Conservation (phyloP, 441 rosid genomes). For the Corymbia citriodora region DNA sequence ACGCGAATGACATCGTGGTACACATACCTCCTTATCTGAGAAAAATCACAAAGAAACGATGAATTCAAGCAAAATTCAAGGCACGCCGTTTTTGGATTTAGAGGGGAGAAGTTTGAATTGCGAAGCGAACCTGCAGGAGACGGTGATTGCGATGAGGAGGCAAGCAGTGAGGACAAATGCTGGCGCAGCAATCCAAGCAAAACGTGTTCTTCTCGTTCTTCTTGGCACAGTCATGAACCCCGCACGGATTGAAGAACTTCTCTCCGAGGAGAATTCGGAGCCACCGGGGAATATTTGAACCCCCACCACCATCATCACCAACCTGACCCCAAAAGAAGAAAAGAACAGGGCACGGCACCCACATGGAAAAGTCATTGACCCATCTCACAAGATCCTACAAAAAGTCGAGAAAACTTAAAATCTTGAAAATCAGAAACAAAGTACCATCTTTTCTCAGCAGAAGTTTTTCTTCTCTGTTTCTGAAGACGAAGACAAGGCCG, state of each 20-base stretch:
- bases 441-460: background rate
- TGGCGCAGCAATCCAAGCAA: constrained; percentile 78
- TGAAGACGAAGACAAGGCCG: background rate
- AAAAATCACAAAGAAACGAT: background rate
- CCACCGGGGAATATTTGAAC: constrained; percentile 47
- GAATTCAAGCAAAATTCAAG: background rate
- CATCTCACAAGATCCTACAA: background rate
- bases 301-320: background rate
- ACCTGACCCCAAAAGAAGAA: background rate
- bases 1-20: constrained; percentile 74
- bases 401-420: background rate
- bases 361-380: background rate
- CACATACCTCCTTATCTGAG: constrained; percentile 85
- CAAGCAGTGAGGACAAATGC: constrained; percentile 80
- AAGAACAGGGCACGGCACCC: background rate
- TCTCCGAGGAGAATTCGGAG: constrained; percentile 62
- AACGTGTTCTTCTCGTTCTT: constrained; percentile 80
- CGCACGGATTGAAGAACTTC: constrained; percentile 87
- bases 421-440: background rate
- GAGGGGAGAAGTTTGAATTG: background rate
- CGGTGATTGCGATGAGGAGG: constrained; percentile 63
- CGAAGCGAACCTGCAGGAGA: constrained; percentile 56
- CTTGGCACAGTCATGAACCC: constrained; percentile 53
- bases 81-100: background rate
- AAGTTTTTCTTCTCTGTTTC: background rate